A percentile compares a stretch with the other conserved stretches of the same genome.
Evolutionary conservation across 345 rosid species (phyloP).

Genomic region (Toxicodendron radicans): DNA sequence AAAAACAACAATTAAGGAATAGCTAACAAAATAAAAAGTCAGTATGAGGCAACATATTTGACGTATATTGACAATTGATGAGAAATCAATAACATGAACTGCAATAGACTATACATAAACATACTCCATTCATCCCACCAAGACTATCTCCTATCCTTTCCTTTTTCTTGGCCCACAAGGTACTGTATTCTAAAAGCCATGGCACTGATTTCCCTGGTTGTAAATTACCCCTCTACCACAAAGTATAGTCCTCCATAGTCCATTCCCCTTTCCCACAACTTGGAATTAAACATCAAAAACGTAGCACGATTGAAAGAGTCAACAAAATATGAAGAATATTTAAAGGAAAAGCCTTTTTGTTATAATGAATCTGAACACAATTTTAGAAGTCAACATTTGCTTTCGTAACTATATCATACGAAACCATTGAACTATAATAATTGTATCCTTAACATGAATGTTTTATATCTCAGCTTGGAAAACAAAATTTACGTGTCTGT

Average conservation of each 20-base stretch:
- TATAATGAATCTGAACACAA: background rate
- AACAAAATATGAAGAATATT: background rate
- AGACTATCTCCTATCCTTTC: background rate
- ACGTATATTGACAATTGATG: background rate
- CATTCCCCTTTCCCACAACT: background rate
- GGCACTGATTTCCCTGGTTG: background rate
- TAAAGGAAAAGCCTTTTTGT: background rate
- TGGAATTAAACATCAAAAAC: slow-evolving; percentile 1
- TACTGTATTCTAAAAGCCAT: background rate
- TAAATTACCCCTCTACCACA: background rate
- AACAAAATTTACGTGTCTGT: background rate
- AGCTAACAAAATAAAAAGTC: background rate
- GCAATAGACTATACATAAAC: too few relatives aligned
- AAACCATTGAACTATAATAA: background rate
- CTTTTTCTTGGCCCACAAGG: background rate
- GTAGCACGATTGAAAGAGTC: background rate
- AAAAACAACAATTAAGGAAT: background rate
- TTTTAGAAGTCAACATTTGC: background rate
- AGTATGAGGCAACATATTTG: background rate
- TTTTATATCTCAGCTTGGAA: background rate
- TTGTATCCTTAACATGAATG: too few relatives aligned
- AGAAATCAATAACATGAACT: background rate
- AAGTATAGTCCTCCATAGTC: background rate
- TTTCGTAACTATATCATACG: background rate
- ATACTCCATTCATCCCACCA: background rate